A percentile compares a stretch with the other conserved stretches of the same genome.
Evolutionary conservation across 306 rosid genomes (phyloP).

Genomic region (Sesbania bispinosa): DNA sequence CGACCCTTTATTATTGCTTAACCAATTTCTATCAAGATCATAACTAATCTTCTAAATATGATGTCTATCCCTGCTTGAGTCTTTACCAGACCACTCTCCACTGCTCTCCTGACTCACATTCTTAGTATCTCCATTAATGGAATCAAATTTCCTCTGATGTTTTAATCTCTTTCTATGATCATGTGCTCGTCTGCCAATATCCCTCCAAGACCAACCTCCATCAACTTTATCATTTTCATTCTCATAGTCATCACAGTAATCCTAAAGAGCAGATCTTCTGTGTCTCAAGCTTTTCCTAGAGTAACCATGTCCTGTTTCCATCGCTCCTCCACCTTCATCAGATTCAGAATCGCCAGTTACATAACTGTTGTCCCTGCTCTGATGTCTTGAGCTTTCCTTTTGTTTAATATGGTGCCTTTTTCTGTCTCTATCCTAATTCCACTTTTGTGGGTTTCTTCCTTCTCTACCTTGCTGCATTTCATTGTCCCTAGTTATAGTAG

Average conservation of each 20-base stretch:
- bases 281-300: constrained; percentile 22
- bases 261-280: not conserved
- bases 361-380: no score
- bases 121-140: constrained; percentile 6
- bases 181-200: constrained; percentile 1
- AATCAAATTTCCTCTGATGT: constrained; percentile 15
- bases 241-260: constrained; percentile 1
- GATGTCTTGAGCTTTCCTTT: constrained; percentile 33
- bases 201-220: constrained; percentile 23
- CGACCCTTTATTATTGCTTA: constrained; percentile 1
- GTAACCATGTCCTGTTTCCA: not conserved
- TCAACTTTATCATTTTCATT: no score
- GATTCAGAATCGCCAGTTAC: no score
- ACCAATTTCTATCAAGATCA: not conserved
- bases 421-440: constrained; percentile 1
- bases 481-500: no score
- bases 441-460: no score
- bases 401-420: constrained; percentile 3
- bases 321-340: constrained; percentile 7
- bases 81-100: constrained; percentile 17
- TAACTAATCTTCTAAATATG: not conserved
- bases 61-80: constrained; percentile 14
- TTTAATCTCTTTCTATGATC: constrained; percentile 18
- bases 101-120: not conserved
- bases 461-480: constrained; percentile 1